A percentile compares a stretch with the other conserved stretches of the same genome.
Evolutionary conservation across 1,139 yeast species (phyloP).

Genomic region (Debaryomyces subglobosus): DNA sequence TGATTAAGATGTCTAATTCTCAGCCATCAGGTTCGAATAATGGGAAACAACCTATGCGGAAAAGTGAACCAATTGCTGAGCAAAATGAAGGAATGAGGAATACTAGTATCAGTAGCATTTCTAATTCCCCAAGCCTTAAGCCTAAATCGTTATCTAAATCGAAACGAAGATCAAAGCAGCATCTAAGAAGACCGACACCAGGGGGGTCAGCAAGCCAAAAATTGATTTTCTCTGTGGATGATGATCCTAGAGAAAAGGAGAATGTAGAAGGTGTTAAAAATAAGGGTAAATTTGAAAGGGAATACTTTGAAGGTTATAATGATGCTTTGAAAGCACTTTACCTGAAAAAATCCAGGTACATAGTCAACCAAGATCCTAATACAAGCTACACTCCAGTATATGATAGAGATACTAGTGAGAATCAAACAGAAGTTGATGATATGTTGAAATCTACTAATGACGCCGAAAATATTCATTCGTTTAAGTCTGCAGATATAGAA

Average conservation of each 20-base stretch:
- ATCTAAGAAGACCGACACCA: slow-evolving; percentile 10
- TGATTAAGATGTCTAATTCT: slow-evolving; percentile 1
- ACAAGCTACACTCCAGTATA: slow-evolving; percentile 10
- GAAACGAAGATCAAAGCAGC: slow-evolving; percentile 27
- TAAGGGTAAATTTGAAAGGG: slow-evolving; percentile 41
- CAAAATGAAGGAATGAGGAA: slow-evolving; percentile 7
- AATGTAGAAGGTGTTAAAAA: slow-evolving; percentile 37
- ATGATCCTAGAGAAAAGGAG: slow-evolving; percentile 59
- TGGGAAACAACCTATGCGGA: slow-evolving; percentile 9
- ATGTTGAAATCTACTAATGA: slow-evolving; percentile 1
- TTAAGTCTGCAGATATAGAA: slow-evolving; percentile 14
- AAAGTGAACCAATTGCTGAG: slow-evolving; percentile 1
- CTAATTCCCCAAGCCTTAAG: slow-evolving; percentile 18
- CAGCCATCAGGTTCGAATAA: slow-evolving; percentile 1
- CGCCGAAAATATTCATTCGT: slow-evolving; percentile 6
- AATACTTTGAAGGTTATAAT: slow-evolving; percentile 70
- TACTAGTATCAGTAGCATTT: slow-evolving; percentile 6
- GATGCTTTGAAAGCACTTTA: slow-evolving; percentile 61
- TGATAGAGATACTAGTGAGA: slow-evolving; percentile 1
- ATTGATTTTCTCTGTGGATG: slow-evolving; percentile 71
- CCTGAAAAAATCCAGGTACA: slow-evolving; percentile 23
- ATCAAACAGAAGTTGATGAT: slow-evolving; percentile 9
- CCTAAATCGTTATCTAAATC: slow-evolving; percentile 18
- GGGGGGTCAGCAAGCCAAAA: slow-evolving; percentile 23
- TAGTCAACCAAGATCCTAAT: not conserved